Percentiles rank a stretch among this genome's conserved stretches.
phyloP scores from a whole-genome alignment of 2,329 filamentous ascomycete species.

The Colletotrichum sp. region DNA sequence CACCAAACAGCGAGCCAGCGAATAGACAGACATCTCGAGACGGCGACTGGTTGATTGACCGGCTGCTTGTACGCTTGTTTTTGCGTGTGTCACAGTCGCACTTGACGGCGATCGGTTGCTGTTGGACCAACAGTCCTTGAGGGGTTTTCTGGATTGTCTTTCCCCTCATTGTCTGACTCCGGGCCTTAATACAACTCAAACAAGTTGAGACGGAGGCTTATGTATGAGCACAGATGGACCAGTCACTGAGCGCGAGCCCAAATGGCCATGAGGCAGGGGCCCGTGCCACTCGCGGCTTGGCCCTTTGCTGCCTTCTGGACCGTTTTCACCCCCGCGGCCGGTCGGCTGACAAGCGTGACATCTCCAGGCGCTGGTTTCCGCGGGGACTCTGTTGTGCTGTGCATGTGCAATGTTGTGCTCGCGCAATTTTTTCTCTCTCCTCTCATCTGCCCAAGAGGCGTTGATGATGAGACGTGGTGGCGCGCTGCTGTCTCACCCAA shows the following conservation, averaged over 20 bases:
- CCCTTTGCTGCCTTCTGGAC: background rate
- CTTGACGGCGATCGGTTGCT: background rate
- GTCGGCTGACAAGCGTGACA: constrained; percentile 12
- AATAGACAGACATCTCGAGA: background rate
- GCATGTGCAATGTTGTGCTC: background rate
- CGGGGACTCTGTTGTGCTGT: background rate
- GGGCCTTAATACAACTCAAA: constrained; percentile 20
- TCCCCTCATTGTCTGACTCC: constrained; percentile 11
- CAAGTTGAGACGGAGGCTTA: constrained; percentile 21
- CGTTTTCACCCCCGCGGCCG: background rate
- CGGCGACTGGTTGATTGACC: background rate
- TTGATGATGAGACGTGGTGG: constrained; percentile 17
- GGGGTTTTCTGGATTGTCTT: background rate
- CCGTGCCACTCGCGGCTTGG: constrained; percentile 1
- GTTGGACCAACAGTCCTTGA: background rate
- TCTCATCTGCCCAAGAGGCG: background rate
- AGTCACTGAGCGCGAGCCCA: background rate
- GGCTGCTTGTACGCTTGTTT: background rate
- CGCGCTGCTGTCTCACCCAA: constrained; percentile 14
- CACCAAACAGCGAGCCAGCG: background rate
- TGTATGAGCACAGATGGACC: constrained; percentile 13
- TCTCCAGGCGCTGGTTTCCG: background rate
- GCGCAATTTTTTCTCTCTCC: background rate
- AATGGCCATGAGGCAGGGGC: constrained; percentile 14
- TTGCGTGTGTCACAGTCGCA: background rate